Evolutionary conservation across 2,329 filamentous ascomycete species (phyloP), one percentile per base, ranked within the genome.

Genomic region (Aureobasidium sp.): DNA sequence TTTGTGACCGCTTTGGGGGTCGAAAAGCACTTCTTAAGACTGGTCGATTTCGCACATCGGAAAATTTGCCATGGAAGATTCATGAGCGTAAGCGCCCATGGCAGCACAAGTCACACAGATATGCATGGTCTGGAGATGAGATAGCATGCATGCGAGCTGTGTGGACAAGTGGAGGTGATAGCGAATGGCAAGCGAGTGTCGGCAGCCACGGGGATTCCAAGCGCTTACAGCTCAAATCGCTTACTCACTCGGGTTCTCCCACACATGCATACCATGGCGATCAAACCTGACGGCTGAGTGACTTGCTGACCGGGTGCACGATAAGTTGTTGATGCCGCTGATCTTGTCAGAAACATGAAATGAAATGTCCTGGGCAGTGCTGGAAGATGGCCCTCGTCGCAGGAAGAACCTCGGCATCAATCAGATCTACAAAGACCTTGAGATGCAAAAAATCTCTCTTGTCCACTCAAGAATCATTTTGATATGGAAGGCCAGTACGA

Each of bases 141-240:
- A 9, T 20, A 27, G 12, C 56, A 50, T 44, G 56, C 42, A 48
- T 23, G 46, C n/a, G 15, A 48, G 17, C 34, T 41, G 37, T 51
- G 56, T 42, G 57, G 42, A 51, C 23, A 46, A 42, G 44, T 15
- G 46, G 46, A 60, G 57, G 34, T 41, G 46, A 27, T 26, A 36
- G 46, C 57, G 57, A 60, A 60, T 60, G 36, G 57, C 44, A 51
- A 15, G 46, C 46, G 17, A 26, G 46, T n/a, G 29, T 39, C 29
- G 42, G 20, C 55, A 48, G 55, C 55, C 55, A 58, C 42, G 20
- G 20, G 12, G 27, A 47, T 20, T 48, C 8, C 46, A 60, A 59
- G 57, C 57, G 57, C 57, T 60, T 51, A 60, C 57, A 34, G 57
- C 13, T 42, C 51, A 20, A 41, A 55, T 55, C 15, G 37, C 51